These are phyloP conservation scores for Lathyrus sativus DNA, from an alignment of 306 rosid species.

Conservation along the genomic window DNA sequence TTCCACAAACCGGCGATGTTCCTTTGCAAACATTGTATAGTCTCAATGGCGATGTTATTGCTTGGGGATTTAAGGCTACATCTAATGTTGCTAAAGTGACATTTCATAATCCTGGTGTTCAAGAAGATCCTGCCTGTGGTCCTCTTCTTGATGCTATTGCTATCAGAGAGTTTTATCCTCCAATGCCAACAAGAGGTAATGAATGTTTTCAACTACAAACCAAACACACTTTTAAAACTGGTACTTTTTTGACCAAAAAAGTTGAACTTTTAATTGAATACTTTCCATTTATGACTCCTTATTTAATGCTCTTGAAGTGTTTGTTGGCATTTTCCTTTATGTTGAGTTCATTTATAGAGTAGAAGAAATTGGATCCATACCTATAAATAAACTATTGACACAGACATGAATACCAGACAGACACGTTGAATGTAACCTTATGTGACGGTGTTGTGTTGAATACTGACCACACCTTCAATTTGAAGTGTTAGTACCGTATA, in stretches of 20 bases:
- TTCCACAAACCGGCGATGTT: slow-evolving; percentile 77
- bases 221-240: background rate
- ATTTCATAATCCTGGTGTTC: slow-evolving; percentile 90
- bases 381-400: background rate
- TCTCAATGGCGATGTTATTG: slow-evolving; percentile 82
- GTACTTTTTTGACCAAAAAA: slow-evolving; percentile 3
- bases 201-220: background rate
- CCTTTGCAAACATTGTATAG: slow-evolving; percentile 85
- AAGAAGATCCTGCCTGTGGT: slow-evolving; percentile 90
- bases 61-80: slow-evolving; percentile 70
- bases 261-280: background rate
- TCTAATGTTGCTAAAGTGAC: slow-evolving; percentile 55
- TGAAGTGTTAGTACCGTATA: background rate
- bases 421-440: background rate
- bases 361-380: slow-evolving; percentile 1
- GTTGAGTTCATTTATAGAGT: background rate
- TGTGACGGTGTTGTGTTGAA: background rate
- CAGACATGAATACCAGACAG: no score
- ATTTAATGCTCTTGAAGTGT: background rate
- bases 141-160: slow-evolving; percentile 95
- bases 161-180: slow-evolving; percentile 75
- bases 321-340: background rate
- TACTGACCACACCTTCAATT: background rate
- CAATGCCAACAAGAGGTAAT: slow-evolving; percentile 73
- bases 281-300: background rate